Evolutionary conservation across 2,329 filamentous ascomycete species (phyloP).

Genomic region (Fusarium begoniae): DNA sequence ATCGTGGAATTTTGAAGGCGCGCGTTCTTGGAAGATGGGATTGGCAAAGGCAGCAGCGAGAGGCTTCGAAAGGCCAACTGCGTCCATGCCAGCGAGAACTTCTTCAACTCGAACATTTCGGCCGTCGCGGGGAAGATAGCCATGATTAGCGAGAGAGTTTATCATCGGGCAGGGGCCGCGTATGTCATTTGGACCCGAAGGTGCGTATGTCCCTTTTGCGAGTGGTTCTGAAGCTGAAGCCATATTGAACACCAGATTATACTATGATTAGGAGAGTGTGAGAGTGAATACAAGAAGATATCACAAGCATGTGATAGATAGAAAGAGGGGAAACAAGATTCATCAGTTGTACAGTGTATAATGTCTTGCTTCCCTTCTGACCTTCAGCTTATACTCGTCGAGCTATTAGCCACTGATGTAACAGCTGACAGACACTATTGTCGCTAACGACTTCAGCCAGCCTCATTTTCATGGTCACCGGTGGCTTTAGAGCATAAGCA

Average conservation of each 20-base stretch:
- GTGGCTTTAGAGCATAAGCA: not conserved
- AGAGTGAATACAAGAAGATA: not conserved
- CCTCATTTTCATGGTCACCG: not conserved
- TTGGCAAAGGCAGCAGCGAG: conserved; percentile 34
- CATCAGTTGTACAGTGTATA: not conserved
- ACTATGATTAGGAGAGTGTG: not conserved
- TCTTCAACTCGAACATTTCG: conserved; percentile 29
- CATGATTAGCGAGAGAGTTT: conserved; percentile 39
- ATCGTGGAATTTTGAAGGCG: conserved; percentile 6
- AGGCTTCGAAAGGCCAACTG: conserved; percentile 31
- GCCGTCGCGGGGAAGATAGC: conserved; percentile 37
- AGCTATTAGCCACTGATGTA: not conserved
- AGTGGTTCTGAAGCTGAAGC: conserved; percentile 11
- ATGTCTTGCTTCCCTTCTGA: not conserved
- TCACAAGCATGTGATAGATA: not conserved
- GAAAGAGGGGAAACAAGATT: not conserved
- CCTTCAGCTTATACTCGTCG: not conserved
- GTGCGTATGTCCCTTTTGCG: conserved; percentile 29
- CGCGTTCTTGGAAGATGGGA: conserved; percentile 35
- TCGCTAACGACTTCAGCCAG: conserved; percentile 9
- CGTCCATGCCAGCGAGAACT: conserved; percentile 24
- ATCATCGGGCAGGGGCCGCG: conserved; percentile 39
- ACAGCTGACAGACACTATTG: not conserved
- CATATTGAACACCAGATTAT: conserved; percentile 1
- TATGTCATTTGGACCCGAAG: conserved; percentile 28